These are phyloP conservation scores for Fusarium tupiense DNA, from an alignment of 2,329 filamentous ascomycete genomes.

Conservation along the genomic window DNA sequence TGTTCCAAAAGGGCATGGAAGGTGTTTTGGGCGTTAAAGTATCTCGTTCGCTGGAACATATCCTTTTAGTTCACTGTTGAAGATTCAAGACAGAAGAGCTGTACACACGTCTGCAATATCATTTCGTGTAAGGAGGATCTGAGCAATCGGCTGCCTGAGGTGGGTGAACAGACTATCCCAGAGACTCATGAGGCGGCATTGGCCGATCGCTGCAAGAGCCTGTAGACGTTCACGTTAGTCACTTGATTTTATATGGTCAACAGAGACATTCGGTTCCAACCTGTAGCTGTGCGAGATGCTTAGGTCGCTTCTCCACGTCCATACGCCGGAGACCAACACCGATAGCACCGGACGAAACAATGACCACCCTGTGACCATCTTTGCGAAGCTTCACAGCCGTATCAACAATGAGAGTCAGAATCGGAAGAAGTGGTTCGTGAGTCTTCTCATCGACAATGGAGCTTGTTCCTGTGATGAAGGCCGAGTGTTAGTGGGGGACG, in stretches of 20 bases:
- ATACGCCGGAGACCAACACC: constrained; percentile 91
- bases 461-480: constrained; percentile 81
- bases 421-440: constrained; percentile 91
- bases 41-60: constrained; percentile 78
- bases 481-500: constrained; percentile 32
- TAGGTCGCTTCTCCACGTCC: constrained; percentile 87
- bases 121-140: constrained; percentile 92
- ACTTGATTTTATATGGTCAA: not conserved
- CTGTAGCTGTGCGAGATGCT: constrained; percentile 89
- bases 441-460: constrained; percentile 98
- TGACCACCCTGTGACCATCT: constrained; percentile 92
- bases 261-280: constrained; percentile 50
- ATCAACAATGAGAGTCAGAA: constrained; percentile 91
- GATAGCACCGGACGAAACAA: constrained; percentile 97
- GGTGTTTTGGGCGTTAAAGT: constrained; percentile 96
- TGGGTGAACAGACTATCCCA: constrained; percentile 95
- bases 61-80: not conserved
- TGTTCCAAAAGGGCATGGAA: constrained; percentile 89
- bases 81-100: not conserved
- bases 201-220: constrained; percentile 94
- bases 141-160: constrained; percentile 88
- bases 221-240: constrained; percentile 45
- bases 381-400: constrained; percentile 87
- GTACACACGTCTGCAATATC: constrained; percentile 87
- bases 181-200: constrained; percentile 92